A percentile compares a stretch with the other conserved stretches of the same genome.
These are phyloP conservation scores for Mallotus repandus DNA, from an alignment of 441 rosid genomes.

Conservation along the genomic window DNA sequence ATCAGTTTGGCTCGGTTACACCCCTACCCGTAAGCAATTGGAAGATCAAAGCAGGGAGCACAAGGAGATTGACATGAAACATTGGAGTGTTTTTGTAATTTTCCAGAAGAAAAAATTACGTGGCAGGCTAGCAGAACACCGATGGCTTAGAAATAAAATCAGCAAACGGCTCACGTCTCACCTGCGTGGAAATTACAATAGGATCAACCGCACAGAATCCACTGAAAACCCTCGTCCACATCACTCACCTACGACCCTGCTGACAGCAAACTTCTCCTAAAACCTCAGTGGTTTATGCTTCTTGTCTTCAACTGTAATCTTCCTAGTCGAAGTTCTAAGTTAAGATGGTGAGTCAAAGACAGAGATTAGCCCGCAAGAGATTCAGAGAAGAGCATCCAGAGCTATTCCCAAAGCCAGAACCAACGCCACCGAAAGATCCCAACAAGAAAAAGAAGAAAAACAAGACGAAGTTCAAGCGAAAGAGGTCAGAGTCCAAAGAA, in stretches of 20 bases:
- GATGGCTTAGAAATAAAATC: background rate
- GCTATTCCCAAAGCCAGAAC: conserved; percentile 61
- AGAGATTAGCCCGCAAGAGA: conserved; percentile 67
- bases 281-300: background rate
- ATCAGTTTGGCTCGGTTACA: no score
- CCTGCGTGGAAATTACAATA: background rate
- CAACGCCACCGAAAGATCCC: conserved; percentile 70
- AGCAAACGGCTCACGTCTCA: background rate
- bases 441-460: conserved; percentile 54
- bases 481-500: conserved; percentile 37
- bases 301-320: background rate
- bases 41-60: no score
- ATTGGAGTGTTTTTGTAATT: no score
- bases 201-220: background rate
- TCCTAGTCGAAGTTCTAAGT: no score
- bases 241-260: background rate
- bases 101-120: no score
- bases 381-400: conserved; percentile 65
- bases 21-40: no score
- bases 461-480: conserved; percentile 61
- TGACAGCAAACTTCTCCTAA: background rate
- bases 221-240: conserved; percentile 8
- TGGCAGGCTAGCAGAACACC: background rate
- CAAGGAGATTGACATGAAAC: no score
- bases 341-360: conserved; percentile 76